Evolutionary conservation across 192 early-diverging fungal species (phyloP).

Genomic region (Backusella circina): DNA sequence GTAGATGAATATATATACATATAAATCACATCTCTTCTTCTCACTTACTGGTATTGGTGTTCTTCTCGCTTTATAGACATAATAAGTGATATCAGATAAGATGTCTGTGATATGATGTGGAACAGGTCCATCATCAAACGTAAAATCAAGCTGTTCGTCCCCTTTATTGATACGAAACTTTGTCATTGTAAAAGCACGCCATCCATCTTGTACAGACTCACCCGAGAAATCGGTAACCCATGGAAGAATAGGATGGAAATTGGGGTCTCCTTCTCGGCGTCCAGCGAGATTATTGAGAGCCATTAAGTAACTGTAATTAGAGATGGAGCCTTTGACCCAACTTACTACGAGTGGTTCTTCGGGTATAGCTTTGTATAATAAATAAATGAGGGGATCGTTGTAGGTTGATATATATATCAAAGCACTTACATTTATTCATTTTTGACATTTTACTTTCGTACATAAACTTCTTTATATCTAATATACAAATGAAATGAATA

Average conservation of each 20-base stretch:
- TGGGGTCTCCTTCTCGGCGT: slow-evolving; percentile 57
- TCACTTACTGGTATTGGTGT: slow-evolving; percentile 52
- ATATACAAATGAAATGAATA: too few relatives aligned
- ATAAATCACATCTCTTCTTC: too few relatives aligned
- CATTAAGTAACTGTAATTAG: slow-evolving; percentile 95
- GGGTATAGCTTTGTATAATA: slow-evolving; percentile 32
- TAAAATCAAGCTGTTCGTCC: slow-evolving; percentile 68
- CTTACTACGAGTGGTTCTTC: slow-evolving; percentile 46
- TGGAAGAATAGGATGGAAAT: slow-evolving; percentile 66
- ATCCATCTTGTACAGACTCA: slow-evolving; percentile 37
- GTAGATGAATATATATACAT: background rate
- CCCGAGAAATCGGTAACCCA: slow-evolving; percentile 71
- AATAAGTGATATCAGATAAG: slow-evolving; percentile 67
- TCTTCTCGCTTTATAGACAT: slow-evolving; percentile 61
- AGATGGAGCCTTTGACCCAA: slow-evolving; percentile 83
- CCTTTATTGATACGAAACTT: slow-evolving; percentile 68
- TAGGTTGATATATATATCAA: too few relatives aligned
- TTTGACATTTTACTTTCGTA: background rate
- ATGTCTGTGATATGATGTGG: slow-evolving; percentile 71
- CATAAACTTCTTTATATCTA: slow-evolving; percentile 2
- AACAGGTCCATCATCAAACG: slow-evolving; percentile 60
- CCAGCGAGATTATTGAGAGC: slow-evolving; percentile 83
- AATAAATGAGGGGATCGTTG: background rate
- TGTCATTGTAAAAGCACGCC: slow-evolving; percentile 61
- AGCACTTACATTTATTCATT: background rate